Evolutionary conservation across 495 filamentous ascomycete genomes (phyloP), one percentile per base, ranked within the genome.

Genomic region (Tuber microsphaerosporum): DNA sequence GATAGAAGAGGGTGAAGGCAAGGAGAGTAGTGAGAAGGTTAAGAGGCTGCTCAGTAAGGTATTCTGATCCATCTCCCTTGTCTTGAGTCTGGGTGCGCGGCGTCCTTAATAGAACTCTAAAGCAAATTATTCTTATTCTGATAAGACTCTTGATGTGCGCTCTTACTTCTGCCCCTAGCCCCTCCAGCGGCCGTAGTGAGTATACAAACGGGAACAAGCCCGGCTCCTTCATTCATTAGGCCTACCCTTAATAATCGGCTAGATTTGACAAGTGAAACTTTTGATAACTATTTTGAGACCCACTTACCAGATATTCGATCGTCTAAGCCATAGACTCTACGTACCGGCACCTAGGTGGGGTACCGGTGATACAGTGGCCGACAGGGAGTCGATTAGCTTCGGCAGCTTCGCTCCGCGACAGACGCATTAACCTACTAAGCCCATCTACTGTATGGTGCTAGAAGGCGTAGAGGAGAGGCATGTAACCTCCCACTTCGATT

Each of bases 31-130:
- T 31, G 91, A 92, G 68, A 89, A 92, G 79, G 89, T 92, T 20
- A 89, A 90, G 84, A 89, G 92, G 81, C 90, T 97, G 16, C 83
- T 96, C 74, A 92, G 91, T 81, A 91, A 91, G 85, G 92, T 97
- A 73, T 97, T 96, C 82, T 91, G 82, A 87, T 39, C 26, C 2
- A 65, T 34, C 2, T 17, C 12, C 56, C 14, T 34, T 19, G 31
- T 19, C 26, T 31, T 8, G 26, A 34, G 14, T 10, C 16, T 65
- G 26, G 26, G 31, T 34, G 56, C 14, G 14, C 12, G 26, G 17
- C 56, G 17, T 65, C 14, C 42, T 43, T 10, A 43, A 65, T 65
- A 1, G 56, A 17, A 16, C 14, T 65, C 0, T 65, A 65, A 65
- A 56, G 48, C 26, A 34, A 65, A 65, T 65, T 34, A 19, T 65